These are phyloP conservation scores for Talaromyces verruculosus DNA, from an alignment of 2,329 filamentous ascomycete species.

Conservation along the genomic window DNA sequence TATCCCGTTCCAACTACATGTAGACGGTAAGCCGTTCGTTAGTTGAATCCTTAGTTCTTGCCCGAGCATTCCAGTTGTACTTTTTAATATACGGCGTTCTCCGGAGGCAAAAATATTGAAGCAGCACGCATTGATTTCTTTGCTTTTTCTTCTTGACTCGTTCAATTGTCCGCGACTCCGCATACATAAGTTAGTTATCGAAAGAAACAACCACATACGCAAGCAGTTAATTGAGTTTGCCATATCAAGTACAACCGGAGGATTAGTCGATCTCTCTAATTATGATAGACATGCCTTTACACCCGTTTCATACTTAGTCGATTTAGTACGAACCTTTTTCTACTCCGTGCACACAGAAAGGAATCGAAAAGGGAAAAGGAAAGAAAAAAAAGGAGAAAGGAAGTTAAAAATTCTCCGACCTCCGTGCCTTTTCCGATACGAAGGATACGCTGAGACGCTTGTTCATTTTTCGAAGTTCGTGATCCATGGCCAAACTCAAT, in stretches of 20 bases:
- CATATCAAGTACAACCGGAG: neutral
- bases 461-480: neutral
- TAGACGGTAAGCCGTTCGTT: neutral
- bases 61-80: neutral
- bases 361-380: neutral
- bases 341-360: neutral
- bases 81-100: neutral
- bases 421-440: neutral
- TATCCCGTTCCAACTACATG: neutral
- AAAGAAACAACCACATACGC: neutral
- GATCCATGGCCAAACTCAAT: conserved; percentile 10
- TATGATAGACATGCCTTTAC: conserved; percentile 8
- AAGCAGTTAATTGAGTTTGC: neutral
- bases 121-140: neutral
- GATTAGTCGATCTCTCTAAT: conserved; percentile 5
- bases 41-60: neutral
- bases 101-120: neutral
- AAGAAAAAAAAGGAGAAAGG: neutral
- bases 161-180: neutral
- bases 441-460: neutral
- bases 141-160: neutral
- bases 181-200: neutral
- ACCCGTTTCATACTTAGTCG: conserved; percentile 13
- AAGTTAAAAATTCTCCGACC: neutral
- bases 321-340: conserved; percentile 7